Percentiles rank a stretch among this genome's conserved stretches.
phyloP scores from a whole-genome alignment of 768 basidiomycete species.

The Phanerochaete carnosa region DNA sequence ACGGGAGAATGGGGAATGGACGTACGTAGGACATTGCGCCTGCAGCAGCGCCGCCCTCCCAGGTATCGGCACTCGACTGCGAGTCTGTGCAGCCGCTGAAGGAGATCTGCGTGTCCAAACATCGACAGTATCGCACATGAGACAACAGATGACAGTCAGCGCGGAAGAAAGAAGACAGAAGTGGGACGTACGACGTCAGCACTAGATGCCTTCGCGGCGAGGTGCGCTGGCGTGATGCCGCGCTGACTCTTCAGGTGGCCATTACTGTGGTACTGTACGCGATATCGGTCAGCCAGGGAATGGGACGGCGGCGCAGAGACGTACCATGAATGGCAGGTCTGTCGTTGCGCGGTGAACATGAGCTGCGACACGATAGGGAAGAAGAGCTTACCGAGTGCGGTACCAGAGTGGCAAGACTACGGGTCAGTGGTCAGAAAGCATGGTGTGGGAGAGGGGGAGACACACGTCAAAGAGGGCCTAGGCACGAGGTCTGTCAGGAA shows the following conservation, averaged over 20 bases:
- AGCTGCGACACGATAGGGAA: background rate
- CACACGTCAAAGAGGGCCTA: constrained; percentile 31
- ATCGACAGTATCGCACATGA: no score
- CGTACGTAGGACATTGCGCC: constrained; percentile 80
- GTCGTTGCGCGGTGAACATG: constrained; percentile 3
- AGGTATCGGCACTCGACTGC: constrained; percentile 79
- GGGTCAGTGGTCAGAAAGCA: background rate
- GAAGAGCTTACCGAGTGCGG: constrained; percentile 61
- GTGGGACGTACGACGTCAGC: constrained; percentile 74
- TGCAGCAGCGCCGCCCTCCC: constrained; percentile 60
- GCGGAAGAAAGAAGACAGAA: background rate
- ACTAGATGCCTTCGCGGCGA: constrained; percentile 53
- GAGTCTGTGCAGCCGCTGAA: constrained; percentile 81
- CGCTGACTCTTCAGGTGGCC: constrained; percentile 26
- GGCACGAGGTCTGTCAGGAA: background rate
- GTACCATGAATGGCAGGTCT: constrained; percentile 71
- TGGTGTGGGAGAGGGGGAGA: constrained; percentile 1
- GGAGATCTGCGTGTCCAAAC: constrained; percentile 52
- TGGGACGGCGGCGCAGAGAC: background rate
- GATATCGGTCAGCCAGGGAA: background rate
- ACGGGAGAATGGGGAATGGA: constrained; percentile 9
- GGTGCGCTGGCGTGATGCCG: constrained; percentile 7
- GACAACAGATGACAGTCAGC: no score
- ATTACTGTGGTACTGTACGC: constrained; percentile 26
- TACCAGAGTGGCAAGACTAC: constrained; percentile 88